These are phyloP conservation scores for Wickerhamomyces xylosicus DNA, from an alignment of 805 yeast species.

Conservation along the genomic window DNA sequence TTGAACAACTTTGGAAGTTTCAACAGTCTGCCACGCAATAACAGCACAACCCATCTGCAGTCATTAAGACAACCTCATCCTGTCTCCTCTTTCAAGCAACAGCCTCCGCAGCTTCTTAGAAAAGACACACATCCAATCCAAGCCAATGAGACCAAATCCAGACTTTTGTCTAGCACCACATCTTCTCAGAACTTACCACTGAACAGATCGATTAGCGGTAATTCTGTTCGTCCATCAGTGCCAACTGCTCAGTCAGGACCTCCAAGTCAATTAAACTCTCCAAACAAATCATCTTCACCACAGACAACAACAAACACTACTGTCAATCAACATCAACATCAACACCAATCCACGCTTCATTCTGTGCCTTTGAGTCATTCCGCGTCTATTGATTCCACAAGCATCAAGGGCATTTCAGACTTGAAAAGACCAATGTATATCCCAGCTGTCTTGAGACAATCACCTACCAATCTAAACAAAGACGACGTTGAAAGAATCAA, in stretches of 20 bases:
- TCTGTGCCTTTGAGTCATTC: not conserved
- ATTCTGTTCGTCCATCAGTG: too few species aligned
- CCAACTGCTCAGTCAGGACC: too few species aligned
- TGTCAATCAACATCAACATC: slow-evolving; percentile 1
- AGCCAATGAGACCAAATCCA: slow-evolving; percentile 2
- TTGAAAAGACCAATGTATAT: slow-evolving; percentile 81
- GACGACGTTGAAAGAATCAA: slow-evolving; percentile 24
- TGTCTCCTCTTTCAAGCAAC: slow-evolving; percentile 5
- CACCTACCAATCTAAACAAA: slow-evolving; percentile 31
- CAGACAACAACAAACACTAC: too few species aligned
- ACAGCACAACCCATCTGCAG: not conserved
- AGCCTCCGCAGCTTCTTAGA: slow-evolving; percentile 1
- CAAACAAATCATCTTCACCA: too few species aligned
- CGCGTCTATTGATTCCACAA: slow-evolving; percentile 1
- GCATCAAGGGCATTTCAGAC: slow-evolving; percentile 51
- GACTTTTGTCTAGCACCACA: slow-evolving; percentile 7
- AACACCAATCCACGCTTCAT: not conserved
- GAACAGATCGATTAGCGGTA: not conserved
- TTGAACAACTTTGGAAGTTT: not conserved
- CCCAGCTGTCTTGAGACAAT: slow-evolving; percentile 75
- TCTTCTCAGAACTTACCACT: slow-evolving; percentile 5
- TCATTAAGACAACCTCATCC: slow-evolving; percentile 3
- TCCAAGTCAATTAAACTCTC: too few species aligned
- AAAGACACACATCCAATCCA: slow-evolving; percentile 8
- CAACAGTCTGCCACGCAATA: not conserved